Percentiles rank a stretch among this genome's conserved stretches.
Conservation (phyloP, 441 rosid genomes). For the Populus tomentosa region DNA sequence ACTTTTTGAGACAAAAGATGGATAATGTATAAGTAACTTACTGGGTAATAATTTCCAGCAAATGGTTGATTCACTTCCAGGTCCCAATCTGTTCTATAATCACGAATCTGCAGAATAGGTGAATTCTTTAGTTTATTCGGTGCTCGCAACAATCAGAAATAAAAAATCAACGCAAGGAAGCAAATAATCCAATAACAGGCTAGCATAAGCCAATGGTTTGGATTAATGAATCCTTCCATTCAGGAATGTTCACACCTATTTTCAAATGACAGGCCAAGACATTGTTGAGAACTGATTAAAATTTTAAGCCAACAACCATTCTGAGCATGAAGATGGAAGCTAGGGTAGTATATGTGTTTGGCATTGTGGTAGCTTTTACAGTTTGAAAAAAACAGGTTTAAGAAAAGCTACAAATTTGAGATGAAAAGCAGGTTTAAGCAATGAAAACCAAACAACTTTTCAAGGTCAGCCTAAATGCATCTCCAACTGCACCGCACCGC, state of each 20-base stretch:
- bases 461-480: too few species aligned
- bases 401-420: too few species aligned
- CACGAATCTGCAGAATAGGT: slow-evolving; percentile 66
- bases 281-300: slow-evolving; percentile 6
- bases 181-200: neutral
- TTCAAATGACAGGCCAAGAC: neutral
- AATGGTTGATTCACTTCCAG: slow-evolving; percentile 91
- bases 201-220: neutral
- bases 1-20: neutral
- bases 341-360: neutral
- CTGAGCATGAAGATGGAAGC: neutral
- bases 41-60: slow-evolving; percentile 98
- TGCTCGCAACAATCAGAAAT: slow-evolving; percentile 8
- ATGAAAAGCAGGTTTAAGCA: too few species aligned
- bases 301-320: slow-evolving; percentile 6
- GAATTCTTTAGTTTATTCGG: slow-evolving; percentile 9
- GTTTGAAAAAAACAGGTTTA: too few species aligned
- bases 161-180: slow-evolving; percentile 6
- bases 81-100: slow-evolving; percentile 89
- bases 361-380: too few species aligned
- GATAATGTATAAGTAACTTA: slow-evolving; percentile 31
- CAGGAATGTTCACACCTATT: neutral
- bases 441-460: neutral
- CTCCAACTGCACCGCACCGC: too few species aligned
- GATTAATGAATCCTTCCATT: neutral